phyloP scores from a whole-genome alignment of 352 stramenopile species.

The Peronosclerospora sorghi region DNA sequence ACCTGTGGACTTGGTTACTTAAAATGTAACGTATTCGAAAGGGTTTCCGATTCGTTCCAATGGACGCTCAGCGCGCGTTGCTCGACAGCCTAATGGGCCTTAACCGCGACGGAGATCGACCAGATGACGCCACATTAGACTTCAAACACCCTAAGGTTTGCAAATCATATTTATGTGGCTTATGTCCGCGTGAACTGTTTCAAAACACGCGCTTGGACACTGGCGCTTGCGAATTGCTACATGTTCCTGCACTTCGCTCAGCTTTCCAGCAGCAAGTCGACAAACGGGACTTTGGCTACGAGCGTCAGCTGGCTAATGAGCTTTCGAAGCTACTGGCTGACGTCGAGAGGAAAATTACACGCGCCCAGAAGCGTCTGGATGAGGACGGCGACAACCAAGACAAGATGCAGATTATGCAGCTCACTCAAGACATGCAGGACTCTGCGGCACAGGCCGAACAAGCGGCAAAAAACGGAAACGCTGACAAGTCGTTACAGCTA shows the following conservation, averaged over 20 bases:
- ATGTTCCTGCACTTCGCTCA: slow-evolving; percentile 56
- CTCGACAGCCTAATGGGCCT: slow-evolving; percentile 87
- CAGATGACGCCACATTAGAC: slow-evolving; percentile 65
- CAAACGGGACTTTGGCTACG: slow-evolving; percentile 48
- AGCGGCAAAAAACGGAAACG: slow-evolving; percentile 40
- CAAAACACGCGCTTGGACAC: slow-evolving; percentile 85
- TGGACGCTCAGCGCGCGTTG: slow-evolving; percentile 80
- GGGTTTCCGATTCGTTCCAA: slow-evolving; percentile 4
- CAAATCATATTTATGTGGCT: slow-evolving; percentile 69
- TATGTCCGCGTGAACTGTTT: slow-evolving; percentile 84
- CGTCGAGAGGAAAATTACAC: slow-evolving; percentile 77
- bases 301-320: slow-evolving; percentile 53
- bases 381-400: slow-evolving; percentile 29
- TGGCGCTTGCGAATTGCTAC: slow-evolving; percentile 54
- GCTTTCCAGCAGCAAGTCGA: slow-evolving; percentile 41
- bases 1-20: no score
- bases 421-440: slow-evolving; percentile 65
- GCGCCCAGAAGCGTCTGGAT: slow-evolving; percentile 53
- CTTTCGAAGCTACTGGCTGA: slow-evolving; percentile 50
- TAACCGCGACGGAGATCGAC: slow-evolving; percentile 83
- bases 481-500: slow-evolving; percentile 42
- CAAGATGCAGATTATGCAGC: slow-evolving; percentile 50
- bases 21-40: no score
- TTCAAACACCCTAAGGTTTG: slow-evolving; percentile 66
- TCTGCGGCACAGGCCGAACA: slow-evolving; percentile 46